Evolutionary conservation across 441 rosid genomes (phyloP), one percentile per base, ranked within the genome.

Genomic region (Pelargonium cotyledonis): DNA sequence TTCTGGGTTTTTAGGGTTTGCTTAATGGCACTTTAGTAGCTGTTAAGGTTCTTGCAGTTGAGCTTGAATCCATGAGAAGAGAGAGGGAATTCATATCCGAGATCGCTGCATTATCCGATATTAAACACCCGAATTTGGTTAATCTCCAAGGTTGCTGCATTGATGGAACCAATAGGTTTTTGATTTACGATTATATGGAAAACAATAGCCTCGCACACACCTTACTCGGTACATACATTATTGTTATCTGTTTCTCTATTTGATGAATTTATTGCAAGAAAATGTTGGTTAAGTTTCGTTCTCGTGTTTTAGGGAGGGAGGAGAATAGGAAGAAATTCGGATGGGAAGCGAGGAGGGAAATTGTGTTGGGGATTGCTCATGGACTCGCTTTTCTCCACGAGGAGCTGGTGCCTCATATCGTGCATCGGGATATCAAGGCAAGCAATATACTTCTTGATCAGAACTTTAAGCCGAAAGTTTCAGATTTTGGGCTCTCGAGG

Each of bases 51-150:
- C 85, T 88, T 26, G 77, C 84, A 0, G 76, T 84, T 8, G 91
- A 85, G 63, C 70, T 73, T 8, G 89, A 78, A 69, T 88, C 93
- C 0, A 85, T 86, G 87, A 78, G 82, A 51, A 89, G 87, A 3
- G 90, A 88, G 75, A 79, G 86, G 70, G 90, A 83, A 58, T 88
- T 88, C 78, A 70, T 85, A 5, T 82, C 93, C 8, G 92, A 88
- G 71, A 51, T 88, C 51, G 71, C 80, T 2, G 80, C 89, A 19
- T 78, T 88, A 15, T 80, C 88, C 58, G 67, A 79, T 47, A 70
- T 84, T 72, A 83, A 73, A 69, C 92, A 88, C 71, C 80, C 80
- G 51, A 85, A 86, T 73, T 84, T 88, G 14, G 87, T 85, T 18
- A 73, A 71, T 8, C 90, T 88, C 66, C 75, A 18, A 14, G 93